These are phyloP conservation scores for Kodamaea anthophila DNA, from an alignment of 1,139 yeast species.

Conservation along the genomic window DNA sequence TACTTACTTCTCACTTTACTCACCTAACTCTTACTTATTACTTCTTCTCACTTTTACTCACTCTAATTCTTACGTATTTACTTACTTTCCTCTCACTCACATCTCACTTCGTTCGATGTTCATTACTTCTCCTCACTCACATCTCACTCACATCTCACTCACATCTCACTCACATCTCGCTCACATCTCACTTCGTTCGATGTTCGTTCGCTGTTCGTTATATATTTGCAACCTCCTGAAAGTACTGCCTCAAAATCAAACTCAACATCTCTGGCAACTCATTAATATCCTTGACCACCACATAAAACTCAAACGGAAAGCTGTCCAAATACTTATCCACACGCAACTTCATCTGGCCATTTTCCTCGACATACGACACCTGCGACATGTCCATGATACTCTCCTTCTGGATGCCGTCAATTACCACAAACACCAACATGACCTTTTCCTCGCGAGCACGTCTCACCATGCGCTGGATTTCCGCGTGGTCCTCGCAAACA, in stretches of 20 bases:
- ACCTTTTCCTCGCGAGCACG: conserved; percentile 87
- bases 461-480: conserved; percentile 76
- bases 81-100: too few relatives aligned
- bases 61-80: too few relatives aligned
- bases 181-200: background rate
- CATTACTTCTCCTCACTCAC: too few relatives aligned
- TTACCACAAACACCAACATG: conserved; percentile 91
- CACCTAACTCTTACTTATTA: too few relatives aligned
- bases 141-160: too few relatives aligned
- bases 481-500: conserved; percentile 90
- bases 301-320: conserved; percentile 96
- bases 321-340: conserved; percentile 84
- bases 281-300: conserved; percentile 80
- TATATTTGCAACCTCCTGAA: conserved; percentile 51
- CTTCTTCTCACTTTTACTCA: too few relatives aligned
- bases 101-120: too few relatives aligned
- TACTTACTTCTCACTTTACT: too few relatives aligned
- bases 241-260: conserved; percentile 84
- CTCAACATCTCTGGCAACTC: conserved; percentile 93
- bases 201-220: conserved; percentile 5
- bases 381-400: conserved; percentile 94
- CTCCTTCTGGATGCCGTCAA: conserved; percentile 83
- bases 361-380: conserved; percentile 68
- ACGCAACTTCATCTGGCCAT: conserved; percentile 66
- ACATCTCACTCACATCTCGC: background rate